phyloP scores from a whole-genome alignment of 2,329 filamentous ascomycete genomes.

The Xylariales sp. region DNA sequence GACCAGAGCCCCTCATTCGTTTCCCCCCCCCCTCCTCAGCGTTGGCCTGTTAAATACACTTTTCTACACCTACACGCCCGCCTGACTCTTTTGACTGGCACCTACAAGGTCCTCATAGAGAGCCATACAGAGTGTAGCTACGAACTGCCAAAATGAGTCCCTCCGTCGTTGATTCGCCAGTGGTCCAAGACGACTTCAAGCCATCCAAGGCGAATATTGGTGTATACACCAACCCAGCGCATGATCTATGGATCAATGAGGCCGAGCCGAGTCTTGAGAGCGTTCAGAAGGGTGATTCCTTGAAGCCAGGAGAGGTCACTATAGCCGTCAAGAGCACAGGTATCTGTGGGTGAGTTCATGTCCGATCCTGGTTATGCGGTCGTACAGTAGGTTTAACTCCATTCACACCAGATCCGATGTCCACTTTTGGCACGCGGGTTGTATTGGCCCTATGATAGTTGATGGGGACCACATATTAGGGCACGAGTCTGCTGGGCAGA shows the following conservation, averaged over 20 bases:
- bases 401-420: constrained; percentile 68
- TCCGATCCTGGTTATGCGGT: too few relatives aligned
- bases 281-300: constrained; percentile 60
- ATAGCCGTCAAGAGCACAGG: constrained; percentile 89
- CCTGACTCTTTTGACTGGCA: too few relatives aligned
- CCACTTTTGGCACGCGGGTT: constrained; percentile 95
- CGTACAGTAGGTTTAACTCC: background rate
- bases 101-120: too few relatives aligned
- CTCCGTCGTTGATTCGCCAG: constrained; percentile 3
- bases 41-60: background rate
- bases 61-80: too few relatives aligned
- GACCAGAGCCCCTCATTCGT: background rate
- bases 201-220: constrained; percentile 83
- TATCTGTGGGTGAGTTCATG: constrained; percentile 72
- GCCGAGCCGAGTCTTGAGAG: constrained; percentile 72
- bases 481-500: constrained; percentile 84
- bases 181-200: constrained; percentile 14
- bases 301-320: constrained; percentile 81
- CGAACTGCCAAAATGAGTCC: constrained; percentile 7
- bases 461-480: constrained; percentile 84
- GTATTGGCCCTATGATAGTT: constrained; percentile 95
- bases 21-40: background rate
- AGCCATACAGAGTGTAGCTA: too few relatives aligned
- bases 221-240: constrained; percentile 89
- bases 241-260: constrained; percentile 85